Conservation (phyloP, 257 asterid genomes). For the Cordia subcordata region DNA sequence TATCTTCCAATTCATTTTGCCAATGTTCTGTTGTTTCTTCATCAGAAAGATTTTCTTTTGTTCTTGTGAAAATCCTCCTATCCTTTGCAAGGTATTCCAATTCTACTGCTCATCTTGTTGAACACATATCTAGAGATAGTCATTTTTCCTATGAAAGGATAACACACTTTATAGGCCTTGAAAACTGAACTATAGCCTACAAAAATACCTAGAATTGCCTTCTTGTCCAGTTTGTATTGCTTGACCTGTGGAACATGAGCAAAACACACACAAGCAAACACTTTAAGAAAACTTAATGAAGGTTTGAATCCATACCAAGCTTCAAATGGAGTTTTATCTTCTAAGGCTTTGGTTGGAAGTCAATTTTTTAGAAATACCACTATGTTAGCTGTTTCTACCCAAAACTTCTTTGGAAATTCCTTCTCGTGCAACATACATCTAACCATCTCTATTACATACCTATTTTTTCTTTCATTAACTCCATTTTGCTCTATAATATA, state of each 20-base stretch:
- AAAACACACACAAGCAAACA: not conserved
- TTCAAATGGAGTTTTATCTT: conserved; percentile 3
- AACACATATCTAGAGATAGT: not conserved
- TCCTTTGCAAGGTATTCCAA: not conserved
- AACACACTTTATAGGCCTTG: not conserved
- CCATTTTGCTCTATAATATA: no score
- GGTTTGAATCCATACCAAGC: conserved; percentile 1
- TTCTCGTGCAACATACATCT: no score
- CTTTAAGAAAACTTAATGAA: not conserved
- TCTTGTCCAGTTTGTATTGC: conserved; percentile 1
- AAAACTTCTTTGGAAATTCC: no score
- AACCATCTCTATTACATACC: no score
- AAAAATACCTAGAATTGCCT: not conserved
- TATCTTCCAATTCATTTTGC: no score
- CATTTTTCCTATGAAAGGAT: not conserved
- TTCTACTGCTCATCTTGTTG: not conserved
- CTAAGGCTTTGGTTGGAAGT: not conserved
- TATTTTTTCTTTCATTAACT: no score
- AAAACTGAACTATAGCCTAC: not conserved
- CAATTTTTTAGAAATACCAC: not conserved
- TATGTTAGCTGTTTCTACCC: no score
- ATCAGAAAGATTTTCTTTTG: no score
- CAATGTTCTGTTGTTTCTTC: not conserved
- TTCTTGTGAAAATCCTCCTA: no score
- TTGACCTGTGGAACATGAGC: conserved; percentile 9